Evolutionary conservation across 2,329 filamentous ascomycete species (phyloP).

Genomic region (Thelonectria blattea): DNA sequence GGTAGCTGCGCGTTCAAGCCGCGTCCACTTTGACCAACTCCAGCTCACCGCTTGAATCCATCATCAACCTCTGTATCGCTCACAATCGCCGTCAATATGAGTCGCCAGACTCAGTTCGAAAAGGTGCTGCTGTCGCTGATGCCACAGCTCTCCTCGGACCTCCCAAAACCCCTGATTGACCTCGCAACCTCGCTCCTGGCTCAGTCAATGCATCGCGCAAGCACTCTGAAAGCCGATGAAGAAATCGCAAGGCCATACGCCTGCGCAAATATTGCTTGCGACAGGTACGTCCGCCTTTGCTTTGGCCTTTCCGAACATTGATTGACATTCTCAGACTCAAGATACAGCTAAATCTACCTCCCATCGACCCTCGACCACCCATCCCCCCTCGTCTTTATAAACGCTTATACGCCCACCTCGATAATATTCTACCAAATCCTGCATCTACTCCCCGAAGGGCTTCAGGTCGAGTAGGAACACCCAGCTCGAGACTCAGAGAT

Average conservation of each 20-base stretch:
- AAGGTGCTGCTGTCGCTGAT: constrained; percentile 75
- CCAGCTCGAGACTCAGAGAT: constrained; percentile 42
- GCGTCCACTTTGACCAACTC: constrained; percentile 4
- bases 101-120: constrained; percentile 66
- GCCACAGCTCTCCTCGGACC: constrained; percentile 70
- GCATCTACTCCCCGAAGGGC: constrained; percentile 41
- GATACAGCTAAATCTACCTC: constrained; percentile 75
- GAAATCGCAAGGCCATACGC: constrained; percentile 85
- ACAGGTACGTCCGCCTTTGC: constrained; percentile 60
- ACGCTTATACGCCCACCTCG: constrained; percentile 81
- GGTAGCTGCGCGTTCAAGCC: constrained; percentile 8
- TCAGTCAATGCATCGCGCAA: constrained; percentile 79
- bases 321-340: constrained; percentile 64
- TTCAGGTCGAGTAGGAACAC: constrained; percentile 41
- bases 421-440: constrained; percentile 67
- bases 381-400: constrained; percentile 83
- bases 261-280: constrained; percentile 89
- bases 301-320: neutral
- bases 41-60: neutral
- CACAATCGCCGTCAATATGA: constrained; percentile 59
- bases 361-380: constrained; percentile 76
- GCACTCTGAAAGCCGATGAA: constrained; percentile 81
- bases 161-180: constrained; percentile 73
- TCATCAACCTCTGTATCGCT: neutral
- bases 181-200: constrained; percentile 76